Percentiles rank a stretch among this genome's conserved stretches.
Evolutionary conservation across 2,329 filamentous ascomycete genomes (phyloP).

Genomic region (Juglanconis juglandina): DNA sequence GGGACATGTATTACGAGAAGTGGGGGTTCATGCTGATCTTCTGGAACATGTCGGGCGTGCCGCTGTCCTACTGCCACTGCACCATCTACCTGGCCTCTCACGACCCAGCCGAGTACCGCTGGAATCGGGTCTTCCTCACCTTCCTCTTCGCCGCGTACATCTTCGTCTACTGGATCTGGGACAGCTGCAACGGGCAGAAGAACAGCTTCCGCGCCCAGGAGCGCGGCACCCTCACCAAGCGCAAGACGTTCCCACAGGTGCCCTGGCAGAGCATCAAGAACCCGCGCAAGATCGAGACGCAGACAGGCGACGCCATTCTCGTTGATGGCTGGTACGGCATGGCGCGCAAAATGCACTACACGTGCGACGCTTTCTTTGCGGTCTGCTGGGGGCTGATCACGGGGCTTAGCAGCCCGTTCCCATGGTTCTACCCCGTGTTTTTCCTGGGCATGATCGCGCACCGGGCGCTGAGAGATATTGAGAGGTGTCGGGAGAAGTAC

Average conservation of each 20-base stretch:
- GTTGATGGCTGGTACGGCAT: slow-evolving; percentile 75
- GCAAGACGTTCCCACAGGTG: slow-evolving; percentile 75
- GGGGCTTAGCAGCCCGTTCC: slow-evolving; percentile 75
- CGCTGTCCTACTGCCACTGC: slow-evolving; percentile 79
- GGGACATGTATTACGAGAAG: slow-evolving; percentile 90
- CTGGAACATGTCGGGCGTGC: slow-evolving; percentile 82
- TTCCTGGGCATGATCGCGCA: slow-evolving; percentile 78
- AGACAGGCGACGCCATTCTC: slow-evolving; percentile 66
- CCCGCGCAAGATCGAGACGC: slow-evolving; percentile 66
- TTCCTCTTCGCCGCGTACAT: slow-evolving; percentile 63
- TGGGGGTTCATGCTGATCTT: slow-evolving; percentile 88
- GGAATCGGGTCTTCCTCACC: slow-evolving; percentile 60
- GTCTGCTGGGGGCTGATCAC: slow-evolving; percentile 77
- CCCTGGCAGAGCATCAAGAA: slow-evolving; percentile 74
- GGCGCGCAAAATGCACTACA: slow-evolving; percentile 76
- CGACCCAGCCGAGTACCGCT: slow-evolving; percentile 63
- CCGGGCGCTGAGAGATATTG: slow-evolving; percentile 71
- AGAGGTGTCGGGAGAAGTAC: slow-evolving; percentile 73
- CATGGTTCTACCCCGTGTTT: slow-evolving; percentile 86
- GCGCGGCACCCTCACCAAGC: slow-evolving; percentile 58
- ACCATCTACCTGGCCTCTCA: slow-evolving; percentile 77
- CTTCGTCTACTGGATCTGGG: slow-evolving; percentile 80
- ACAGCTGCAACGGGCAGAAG: slow-evolving; percentile 80
- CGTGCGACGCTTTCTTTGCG: slow-evolving; percentile 76
- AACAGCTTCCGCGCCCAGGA: slow-evolving; percentile 74